Evolutionary conservation across 2,329 filamentous ascomycete genomes (phyloP).

Genomic region (Arthroderma sp.): DNA sequence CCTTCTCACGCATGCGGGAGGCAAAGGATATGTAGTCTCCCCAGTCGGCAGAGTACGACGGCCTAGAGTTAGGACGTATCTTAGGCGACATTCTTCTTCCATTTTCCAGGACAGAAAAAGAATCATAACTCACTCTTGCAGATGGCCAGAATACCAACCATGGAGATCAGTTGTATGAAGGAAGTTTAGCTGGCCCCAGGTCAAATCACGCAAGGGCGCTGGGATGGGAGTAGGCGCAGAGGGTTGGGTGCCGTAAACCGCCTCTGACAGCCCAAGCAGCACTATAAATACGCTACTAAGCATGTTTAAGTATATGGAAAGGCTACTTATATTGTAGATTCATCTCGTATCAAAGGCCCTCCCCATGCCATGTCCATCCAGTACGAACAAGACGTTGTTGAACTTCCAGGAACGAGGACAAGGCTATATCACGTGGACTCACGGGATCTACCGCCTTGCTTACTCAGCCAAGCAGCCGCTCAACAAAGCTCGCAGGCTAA

Average conservation of each 20-base stretch:
- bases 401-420: no score
- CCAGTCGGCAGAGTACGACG: conserved; percentile 63
- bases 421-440: no score
- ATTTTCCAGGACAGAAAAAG: neutral
- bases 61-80: neutral
- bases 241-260: conserved; percentile 51
- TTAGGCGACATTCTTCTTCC: neutral
- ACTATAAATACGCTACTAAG: neutral
- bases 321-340: no score
- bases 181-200: conserved; percentile 93
- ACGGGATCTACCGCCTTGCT: no score
- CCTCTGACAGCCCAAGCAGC: no score
- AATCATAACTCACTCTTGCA: conserved; percentile 56
- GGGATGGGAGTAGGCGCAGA: conserved; percentile 63
- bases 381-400: no score
- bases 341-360: no score
- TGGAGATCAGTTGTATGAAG: conserved; percentile 95
- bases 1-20: conserved; percentile 62
- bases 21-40: conserved; percentile 95
- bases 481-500: no score
- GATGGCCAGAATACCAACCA: conserved; percentile 87
- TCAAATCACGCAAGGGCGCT: conserved; percentile 69
- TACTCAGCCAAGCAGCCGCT: no score
- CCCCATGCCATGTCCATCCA: no score
- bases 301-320: no score